These are phyloP conservation scores for Mortierella sp. DNA, from an alignment of 371 early-diverging fungal genomes.

Conservation along the genomic window DNA sequence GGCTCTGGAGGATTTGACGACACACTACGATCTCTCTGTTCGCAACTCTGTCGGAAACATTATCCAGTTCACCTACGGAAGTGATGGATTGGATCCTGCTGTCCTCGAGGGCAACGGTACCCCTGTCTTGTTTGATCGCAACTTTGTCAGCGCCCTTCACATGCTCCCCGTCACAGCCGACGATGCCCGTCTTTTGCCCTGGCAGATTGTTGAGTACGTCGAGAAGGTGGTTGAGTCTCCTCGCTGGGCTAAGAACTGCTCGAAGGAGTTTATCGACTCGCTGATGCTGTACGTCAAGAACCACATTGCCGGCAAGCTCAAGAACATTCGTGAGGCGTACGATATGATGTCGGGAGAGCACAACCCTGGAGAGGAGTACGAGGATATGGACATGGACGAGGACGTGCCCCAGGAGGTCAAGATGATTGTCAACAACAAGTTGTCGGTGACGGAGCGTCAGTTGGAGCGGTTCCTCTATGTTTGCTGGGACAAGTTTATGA, in stretches of 20 bases:
- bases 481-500: constrained; percentile 87
- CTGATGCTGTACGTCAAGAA: constrained; percentile 66
- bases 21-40: constrained; percentile 97
- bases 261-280: constrained; percentile 76
- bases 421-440: constrained; percentile 72
- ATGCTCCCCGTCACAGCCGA: constrained; percentile 47
- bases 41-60: constrained; percentile 94
- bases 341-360: constrained; percentile 68
- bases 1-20: constrained; percentile 97
- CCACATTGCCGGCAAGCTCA: constrained; percentile 68
- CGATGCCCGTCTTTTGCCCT: constrained; percentile 71
- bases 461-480: constrained; percentile 81
- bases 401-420: constrained; percentile 62
- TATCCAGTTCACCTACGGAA: constrained; percentile 98
- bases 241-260: constrained; percentile 73
- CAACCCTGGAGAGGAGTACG: constrained; percentile 73
- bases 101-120: constrained; percentile 93
- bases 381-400: constrained; percentile 74
- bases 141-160: constrained; percentile 74
- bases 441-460: constrained; percentile 82
- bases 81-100: constrained; percentile 98
- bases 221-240: constrained; percentile 63
- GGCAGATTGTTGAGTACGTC: constrained; percentile 75
- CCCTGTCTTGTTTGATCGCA: constrained; percentile 92
- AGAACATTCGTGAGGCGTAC: constrained; percentile 61